Conservation (phyloP, 805 yeast species). For the Isabelozyma heimii region DNA sequence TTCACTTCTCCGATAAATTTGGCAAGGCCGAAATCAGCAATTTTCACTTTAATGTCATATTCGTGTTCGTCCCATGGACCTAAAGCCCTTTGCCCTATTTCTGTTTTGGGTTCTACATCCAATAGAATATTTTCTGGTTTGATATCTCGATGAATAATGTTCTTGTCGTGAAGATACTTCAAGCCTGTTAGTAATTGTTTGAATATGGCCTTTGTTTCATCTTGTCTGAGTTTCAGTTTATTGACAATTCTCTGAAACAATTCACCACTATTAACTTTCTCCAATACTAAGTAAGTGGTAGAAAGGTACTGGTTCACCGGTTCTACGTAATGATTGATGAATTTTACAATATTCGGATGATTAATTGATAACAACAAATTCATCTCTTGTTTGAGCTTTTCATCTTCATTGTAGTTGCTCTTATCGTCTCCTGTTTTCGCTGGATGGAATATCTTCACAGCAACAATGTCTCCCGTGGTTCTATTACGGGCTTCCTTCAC, state of each 20-base stretch:
- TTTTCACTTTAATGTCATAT: conserved; percentile 62
- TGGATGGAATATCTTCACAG: conserved; percentile 73
- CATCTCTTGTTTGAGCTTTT: conserved; percentile 61
- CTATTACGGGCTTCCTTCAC: conserved; percentile 67
- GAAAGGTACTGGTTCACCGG: conserved; percentile 49
- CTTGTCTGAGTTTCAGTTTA: conserved; percentile 58
- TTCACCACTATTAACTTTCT: conserved; percentile 74
- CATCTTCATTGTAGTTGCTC: conserved; percentile 29
- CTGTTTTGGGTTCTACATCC: conserved; percentile 47
- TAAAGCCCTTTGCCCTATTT: conserved; percentile 25
- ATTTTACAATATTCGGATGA: conserved; percentile 69
- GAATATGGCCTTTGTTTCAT: conserved; percentile 61
- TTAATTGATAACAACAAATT: conserved; percentile 60
- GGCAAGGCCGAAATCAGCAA: conserved; percentile 80
- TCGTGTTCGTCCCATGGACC: conserved; percentile 65
- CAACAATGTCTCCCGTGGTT: conserved; percentile 57
- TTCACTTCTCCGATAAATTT: conserved; percentile 68
- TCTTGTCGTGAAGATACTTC: conserved; percentile 34
- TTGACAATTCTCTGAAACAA: conserved; percentile 67
- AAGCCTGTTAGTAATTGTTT: conserved; percentile 43
- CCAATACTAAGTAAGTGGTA: conserved; percentile 63
- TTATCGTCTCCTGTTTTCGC: conserved; percentile 24
- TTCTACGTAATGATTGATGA: conserved; percentile 56
- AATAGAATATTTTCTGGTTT: conserved; percentile 44
- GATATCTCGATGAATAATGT: conserved; percentile 44